Conservation (phyloP, 2,329 filamentous ascomycete species). For the Waltergamsia citrina region DNA sequence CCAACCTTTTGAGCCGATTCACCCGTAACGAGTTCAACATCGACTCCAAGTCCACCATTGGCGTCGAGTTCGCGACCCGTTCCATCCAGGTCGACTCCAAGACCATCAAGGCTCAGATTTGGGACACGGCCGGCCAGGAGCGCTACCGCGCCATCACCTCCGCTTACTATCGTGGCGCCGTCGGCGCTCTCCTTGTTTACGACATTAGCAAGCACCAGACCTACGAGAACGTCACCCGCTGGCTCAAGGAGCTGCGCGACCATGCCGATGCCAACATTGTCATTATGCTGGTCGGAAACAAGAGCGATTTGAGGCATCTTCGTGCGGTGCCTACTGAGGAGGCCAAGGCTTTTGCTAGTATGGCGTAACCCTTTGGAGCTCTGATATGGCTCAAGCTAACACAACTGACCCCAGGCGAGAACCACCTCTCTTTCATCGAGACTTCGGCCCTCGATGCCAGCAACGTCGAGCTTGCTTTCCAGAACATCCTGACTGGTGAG, state of each 20-base stretch:
- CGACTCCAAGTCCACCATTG: constrained; percentile 99
- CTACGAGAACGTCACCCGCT: constrained; percentile 97
- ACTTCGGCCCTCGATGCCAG: constrained; percentile 97
- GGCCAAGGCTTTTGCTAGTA: constrained; percentile 95
- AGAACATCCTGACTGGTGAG: constrained; percentile 94
- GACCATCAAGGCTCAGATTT: constrained; percentile 99
- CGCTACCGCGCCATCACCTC: constrained; percentile 98
- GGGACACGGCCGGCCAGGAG: constrained; percentile 98
- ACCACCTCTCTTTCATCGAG: constrained; percentile 98
- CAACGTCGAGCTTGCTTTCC: constrained; percentile 98
- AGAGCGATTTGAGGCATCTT: constrained; percentile 99
- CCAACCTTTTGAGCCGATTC: constrained; percentile 98
- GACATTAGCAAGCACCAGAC: constrained; percentile 99
- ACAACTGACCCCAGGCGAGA: constrained; percentile 58
- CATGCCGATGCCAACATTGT: constrained; percentile 98
- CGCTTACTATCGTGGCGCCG: constrained; percentile 96
- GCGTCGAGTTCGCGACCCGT: constrained; percentile 96
- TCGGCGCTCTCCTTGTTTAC: constrained; percentile 95
- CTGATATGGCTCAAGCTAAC: constrained; percentile 7
- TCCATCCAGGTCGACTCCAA: constrained; percentile 99
- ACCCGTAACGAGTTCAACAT: constrained; percentile 99
- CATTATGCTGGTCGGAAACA: constrained; percentile 99
- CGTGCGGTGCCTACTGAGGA: constrained; percentile 95
- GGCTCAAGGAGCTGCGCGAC: constrained; percentile 97
- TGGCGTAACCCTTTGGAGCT: constrained; percentile 16